Conservation (phyloP, 2,329 filamentous ascomycete genomes). For the Daldinia sp. region DNA sequence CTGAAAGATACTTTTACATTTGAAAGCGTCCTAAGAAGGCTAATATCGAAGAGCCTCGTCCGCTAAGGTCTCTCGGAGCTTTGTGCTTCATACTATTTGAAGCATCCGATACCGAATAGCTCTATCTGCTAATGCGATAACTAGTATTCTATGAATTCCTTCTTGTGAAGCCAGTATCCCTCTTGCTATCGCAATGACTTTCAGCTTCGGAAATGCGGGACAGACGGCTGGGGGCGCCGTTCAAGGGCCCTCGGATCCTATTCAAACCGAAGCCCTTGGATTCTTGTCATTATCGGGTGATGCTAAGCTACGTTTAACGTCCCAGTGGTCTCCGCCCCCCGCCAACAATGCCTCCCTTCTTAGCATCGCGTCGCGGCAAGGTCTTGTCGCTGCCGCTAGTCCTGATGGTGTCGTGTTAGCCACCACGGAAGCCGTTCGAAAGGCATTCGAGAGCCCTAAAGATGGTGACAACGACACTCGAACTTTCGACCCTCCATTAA, state of each 20-base stretch:
- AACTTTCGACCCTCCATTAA: slow-evolving; percentile 78
- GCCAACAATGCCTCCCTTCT: slow-evolving; percentile 84
- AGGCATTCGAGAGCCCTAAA: slow-evolving; percentile 74
- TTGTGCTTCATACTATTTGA: slow-evolving; percentile 5
- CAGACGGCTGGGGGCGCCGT: slow-evolving; percentile 48
- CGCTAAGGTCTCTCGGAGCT: not conserved
- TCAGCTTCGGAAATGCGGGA: slow-evolving; percentile 47
- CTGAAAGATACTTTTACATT: slow-evolving; percentile 6
- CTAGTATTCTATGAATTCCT: slow-evolving; percentile 37
- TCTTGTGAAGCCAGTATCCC: slow-evolving; percentile 28
- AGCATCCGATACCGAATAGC: slow-evolving; percentile 15
- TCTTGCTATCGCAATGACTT: slow-evolving; percentile 45
- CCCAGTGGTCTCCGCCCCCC: slow-evolving; percentile 82
- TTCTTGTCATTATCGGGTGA: slow-evolving; percentile 86
- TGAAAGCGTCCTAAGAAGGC: slow-evolving; percentile 4
- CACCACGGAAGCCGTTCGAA: slow-evolving; percentile 80
- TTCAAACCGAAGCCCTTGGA: slow-evolving; percentile 86
- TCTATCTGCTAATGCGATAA: slow-evolving; percentile 16
- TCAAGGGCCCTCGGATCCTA: slow-evolving; percentile 76
- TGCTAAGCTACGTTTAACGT: slow-evolving; percentile 83
- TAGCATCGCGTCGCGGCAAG: slow-evolving; percentile 81
- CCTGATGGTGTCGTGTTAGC: slow-evolving; percentile 83
- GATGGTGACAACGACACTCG: slow-evolving; percentile 74
- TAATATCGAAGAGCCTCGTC: slow-evolving; percentile 5
- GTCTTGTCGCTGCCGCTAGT: slow-evolving; percentile 87